These are phyloP conservation scores for Phytomonas serpens DNA, from an alignment of 208 protist species.

Conservation along the genomic window DNA sequence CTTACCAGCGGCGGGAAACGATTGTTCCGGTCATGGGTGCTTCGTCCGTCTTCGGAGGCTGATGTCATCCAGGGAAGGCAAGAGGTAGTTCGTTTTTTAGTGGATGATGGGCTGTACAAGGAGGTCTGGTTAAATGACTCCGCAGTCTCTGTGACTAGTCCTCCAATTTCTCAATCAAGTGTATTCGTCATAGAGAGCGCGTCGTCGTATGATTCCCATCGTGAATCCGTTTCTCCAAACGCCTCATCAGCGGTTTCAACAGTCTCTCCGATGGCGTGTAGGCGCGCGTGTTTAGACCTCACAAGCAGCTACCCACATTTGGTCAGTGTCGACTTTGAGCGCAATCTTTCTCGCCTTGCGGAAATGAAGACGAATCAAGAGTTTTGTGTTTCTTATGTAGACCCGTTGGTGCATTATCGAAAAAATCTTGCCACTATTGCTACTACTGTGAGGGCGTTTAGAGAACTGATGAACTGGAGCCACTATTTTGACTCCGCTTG, in stretches of 20 bases:
- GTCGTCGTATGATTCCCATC: background rate
- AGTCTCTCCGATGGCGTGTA: background rate
- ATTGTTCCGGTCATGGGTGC: conserved; percentile 74
- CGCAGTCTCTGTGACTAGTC: background rate
- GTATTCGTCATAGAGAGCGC: background rate
- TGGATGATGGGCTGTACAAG: conserved; percentile 11
- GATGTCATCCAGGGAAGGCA: conserved; percentile 56
- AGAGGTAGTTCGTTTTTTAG: conserved; percentile 51
- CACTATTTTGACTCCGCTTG: conserved; percentile 22
- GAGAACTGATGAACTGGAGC: conserved; percentile 56
- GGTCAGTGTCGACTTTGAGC: conserved; percentile 69
- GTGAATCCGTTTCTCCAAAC: background rate
- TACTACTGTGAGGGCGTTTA: conserved; percentile 45
- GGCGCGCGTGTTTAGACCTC: conserved; percentile 19
- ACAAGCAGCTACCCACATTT: conserved; percentile 13
- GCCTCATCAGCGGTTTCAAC: background rate
- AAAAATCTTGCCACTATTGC: conserved; percentile 76
- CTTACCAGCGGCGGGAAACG: conserved; percentile 71
- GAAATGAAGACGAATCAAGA: conserved; percentile 47
- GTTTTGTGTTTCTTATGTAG: conserved; percentile 67
- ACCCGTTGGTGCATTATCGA: conserved; percentile 77
- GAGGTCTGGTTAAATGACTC: background rate
- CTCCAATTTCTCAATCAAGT: background rate
- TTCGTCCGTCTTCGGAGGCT: conserved; percentile 54
- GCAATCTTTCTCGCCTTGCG: conserved; percentile 62